Conservation (phyloP, 1,139 yeast genomes). For the Hemisphaericaspora subhashii region DNA sequence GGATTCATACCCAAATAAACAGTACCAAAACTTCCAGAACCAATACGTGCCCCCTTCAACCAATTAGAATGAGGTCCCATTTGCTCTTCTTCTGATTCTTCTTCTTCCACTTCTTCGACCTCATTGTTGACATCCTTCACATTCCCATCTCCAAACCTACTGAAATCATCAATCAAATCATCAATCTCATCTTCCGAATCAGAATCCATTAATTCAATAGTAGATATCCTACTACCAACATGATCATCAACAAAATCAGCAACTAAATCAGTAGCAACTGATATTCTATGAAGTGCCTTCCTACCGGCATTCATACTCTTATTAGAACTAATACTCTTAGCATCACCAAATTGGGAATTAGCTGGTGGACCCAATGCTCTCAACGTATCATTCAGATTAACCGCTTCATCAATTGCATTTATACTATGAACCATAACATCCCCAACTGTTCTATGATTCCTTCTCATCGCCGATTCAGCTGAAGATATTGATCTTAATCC, state of each 20-base stretch:
- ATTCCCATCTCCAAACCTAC: conserved; percentile 6
- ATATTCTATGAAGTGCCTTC: conserved; percentile 25
- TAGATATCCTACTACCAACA: conserved; percentile 40
- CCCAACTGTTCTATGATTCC: conserved; percentile 56
- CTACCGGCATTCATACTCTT: conserved; percentile 12
- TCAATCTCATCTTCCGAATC: conserved; percentile 27
- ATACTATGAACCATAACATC: conserved; percentile 63
- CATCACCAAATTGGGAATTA: conserved; percentile 10
- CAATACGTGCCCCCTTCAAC: conserved; percentile 91
- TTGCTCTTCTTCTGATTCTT: conserved; percentile 21
- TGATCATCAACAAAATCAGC: conserved; percentile 17
- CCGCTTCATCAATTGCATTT: conserved; percentile 59
- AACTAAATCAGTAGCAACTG: conserved; percentile 36
- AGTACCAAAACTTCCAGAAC: conserved; percentile 93
- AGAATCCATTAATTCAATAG: conserved; percentile 50
- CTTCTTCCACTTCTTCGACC: conserved; percentile 9
- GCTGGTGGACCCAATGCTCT: conserved; percentile 2
- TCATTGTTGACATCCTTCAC: conserved; percentile 4
- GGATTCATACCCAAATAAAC: conserved; percentile 93
- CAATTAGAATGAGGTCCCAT: conserved; percentile 66
- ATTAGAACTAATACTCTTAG: conserved; percentile 16
- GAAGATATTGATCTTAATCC: conserved; percentile 21
- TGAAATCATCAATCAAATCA: not conserved
- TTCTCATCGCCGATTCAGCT: conserved; percentile 18
- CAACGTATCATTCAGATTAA: conserved; percentile 27